Conservation (phyloP, 2,329 filamentous ascomycete genomes). For the Pseudogymnoascus sp. region DNA sequence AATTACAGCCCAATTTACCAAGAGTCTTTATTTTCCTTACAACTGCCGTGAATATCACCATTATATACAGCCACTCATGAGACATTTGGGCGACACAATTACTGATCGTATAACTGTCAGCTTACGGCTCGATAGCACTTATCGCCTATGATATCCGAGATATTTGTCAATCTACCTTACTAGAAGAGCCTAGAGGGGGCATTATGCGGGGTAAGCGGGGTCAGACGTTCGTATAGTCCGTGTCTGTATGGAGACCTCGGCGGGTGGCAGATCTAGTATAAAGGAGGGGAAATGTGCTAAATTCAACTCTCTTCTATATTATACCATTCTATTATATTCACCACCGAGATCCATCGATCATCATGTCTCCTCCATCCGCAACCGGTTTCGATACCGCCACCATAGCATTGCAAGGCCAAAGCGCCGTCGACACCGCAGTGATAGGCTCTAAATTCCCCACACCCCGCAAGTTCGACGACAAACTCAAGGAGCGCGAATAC, state of each 20-base stretch:
- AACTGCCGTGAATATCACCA: not conserved
- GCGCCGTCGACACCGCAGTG: not conserved
- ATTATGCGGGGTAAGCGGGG: slow-evolving; percentile 4
- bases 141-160: not conserved
- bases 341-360: not conserved
- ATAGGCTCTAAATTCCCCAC: slow-evolving; percentile 7
- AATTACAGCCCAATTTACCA: not conserved
- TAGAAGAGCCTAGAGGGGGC: not conserved
- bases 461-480: slow-evolving; percentile 23
- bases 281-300: not conserved
- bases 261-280: not conserved
- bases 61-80: not conserved
- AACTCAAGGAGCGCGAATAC: slow-evolving; percentile 29
- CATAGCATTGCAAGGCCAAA: not conserved
- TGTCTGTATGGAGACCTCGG: not conserved
- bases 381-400: not conserved
- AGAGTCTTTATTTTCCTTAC: not conserved
- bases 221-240: not conserved
- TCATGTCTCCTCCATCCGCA: slow-evolving; percentile 5
- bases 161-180: not conserved
- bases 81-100: too few relatives aligned
- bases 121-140: not conserved
- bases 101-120: not conserved
- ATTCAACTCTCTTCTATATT: not conserved
- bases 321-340: not conserved